Conservation (phyloP, 2,329 filamentous ascomycete genomes). For the Graphilbum fragrans region DNA sequence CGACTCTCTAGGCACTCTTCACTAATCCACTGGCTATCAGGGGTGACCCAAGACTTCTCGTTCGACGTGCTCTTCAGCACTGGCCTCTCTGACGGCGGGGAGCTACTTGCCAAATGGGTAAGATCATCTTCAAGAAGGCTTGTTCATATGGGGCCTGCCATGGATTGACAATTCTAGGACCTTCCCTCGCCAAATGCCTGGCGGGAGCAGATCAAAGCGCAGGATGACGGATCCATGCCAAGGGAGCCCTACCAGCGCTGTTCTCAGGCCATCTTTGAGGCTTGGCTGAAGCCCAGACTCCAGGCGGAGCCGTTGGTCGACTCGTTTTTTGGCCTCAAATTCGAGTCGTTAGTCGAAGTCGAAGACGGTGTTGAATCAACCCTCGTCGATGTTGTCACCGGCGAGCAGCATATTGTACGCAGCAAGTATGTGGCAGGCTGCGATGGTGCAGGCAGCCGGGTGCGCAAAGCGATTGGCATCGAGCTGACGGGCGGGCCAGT, state of each 20-base stretch:
- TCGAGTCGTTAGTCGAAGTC: too few relatives aligned
- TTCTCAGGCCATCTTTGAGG: constrained; percentile 21
- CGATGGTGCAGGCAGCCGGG: constrained; percentile 5
- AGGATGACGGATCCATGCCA: constrained; percentile 20
- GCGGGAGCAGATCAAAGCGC: constrained; percentile 10
- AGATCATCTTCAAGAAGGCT: too few relatives aligned
- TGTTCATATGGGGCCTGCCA: too few relatives aligned
- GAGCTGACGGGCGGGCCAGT: constrained; percentile 6
- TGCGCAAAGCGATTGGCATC: not conserved
- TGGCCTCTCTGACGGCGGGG: constrained; percentile 6
- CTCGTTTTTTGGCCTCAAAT: constrained; percentile 13
- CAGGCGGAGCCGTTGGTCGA: constrained; percentile 13
- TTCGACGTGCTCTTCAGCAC: constrained; percentile 8
- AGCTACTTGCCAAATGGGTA: too few relatives aligned
- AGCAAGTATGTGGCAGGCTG: constrained; percentile 1
- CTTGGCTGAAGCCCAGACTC: constrained; percentile 18
- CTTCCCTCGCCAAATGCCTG: constrained; percentile 8
- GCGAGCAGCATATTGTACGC: not conserved
- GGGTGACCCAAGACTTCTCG: constrained; percentile 9
- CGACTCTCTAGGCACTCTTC: too few relatives aligned
- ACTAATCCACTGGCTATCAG: too few relatives aligned
- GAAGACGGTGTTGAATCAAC: not conserved
- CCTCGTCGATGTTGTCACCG: not conserved
- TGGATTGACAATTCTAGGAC: constrained; percentile 5
- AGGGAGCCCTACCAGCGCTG: constrained; percentile 19